Base-by-base conservation (phyloP, 2,329 filamentous ascomycete genomes). In the Clonostachys rosea region DNA sequence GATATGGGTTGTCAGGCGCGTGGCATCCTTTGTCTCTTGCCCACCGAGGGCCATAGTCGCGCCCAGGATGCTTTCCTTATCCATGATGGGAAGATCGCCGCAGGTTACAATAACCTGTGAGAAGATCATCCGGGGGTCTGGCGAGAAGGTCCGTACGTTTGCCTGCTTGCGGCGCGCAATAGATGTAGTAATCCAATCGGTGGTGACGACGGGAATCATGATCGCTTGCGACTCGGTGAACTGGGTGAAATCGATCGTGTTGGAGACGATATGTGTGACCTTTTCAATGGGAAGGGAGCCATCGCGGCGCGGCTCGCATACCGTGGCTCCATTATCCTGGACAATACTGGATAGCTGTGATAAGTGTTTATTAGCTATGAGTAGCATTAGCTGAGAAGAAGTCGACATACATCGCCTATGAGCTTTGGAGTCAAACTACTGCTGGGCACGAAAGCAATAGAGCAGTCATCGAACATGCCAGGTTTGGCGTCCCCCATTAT, bases 21-120 rank as follows among this genome's bases (percentile, higher is more conserved):
- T 85, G 42, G 95, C 70, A 45, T 81, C 78, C 44, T 83, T 79
- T 18, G 83, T 85, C 59, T 91, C 89, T 57, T 89, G 80, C 14
- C 94, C 94, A 18, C 94, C 94, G 69, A 96, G 83, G 0, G 94
- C 92, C 59, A 96, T 71, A 3, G 92, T 89, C 2, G 90, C 92
- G 11, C 91, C 94, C 37, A 89, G 83, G 48, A 99, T 96, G 11
- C 91, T 89, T 68, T 97, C 92, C 62, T 91, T 89, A 65, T 99
- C 94, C 35, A 83, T 87, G 35, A 82, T 74, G 0, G 94, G 94
- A 42, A 99, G 81, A 57, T 94, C 88, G 42, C 86, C 89, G 60
- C 89, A 95, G 34, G 85, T 87, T 16, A 96, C 76, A 30, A 87
- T 80, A 40, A 97, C 86, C 55, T 90, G 85, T 45, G 87, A 88